These are phyloP conservation scores for Phytopythium vexans DNA, from an alignment of 352 stramenopile genomes.

Conservation along the genomic window DNA sequence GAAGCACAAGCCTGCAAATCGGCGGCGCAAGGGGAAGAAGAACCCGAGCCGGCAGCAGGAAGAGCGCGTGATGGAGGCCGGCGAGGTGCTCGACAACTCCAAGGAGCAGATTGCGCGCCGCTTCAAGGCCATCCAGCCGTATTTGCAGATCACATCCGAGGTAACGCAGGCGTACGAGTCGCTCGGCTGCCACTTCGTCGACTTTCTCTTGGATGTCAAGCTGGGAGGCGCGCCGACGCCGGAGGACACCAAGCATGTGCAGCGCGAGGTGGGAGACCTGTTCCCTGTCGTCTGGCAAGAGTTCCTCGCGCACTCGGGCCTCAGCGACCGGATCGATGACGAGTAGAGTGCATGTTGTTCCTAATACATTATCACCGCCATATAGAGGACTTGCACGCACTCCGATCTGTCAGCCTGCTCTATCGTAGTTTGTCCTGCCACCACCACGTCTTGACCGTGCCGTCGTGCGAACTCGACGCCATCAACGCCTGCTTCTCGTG, in stretches of 20 bases:
- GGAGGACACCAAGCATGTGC: constrained; percentile 23
- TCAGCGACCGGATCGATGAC: constrained; percentile 36
- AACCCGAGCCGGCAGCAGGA: background rate
- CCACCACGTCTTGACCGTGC: constrained; percentile 90
- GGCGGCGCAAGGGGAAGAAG: background rate
- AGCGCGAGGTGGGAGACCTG: constrained; percentile 50
- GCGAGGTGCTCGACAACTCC: constrained; percentile 14
- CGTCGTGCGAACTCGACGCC: constrained; percentile 82
- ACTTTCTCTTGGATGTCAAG: constrained; percentile 44
- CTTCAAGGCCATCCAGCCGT: constrained; percentile 52
- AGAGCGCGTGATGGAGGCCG: constrained; percentile 6
- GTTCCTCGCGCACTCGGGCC: constrained; percentile 48
- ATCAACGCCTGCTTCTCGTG: constrained; percentile 85
- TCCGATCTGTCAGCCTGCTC: background rate
- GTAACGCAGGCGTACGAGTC: constrained; percentile 32
- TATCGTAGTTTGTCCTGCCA: constrained; percentile 71
- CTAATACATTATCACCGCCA: constrained; percentile 20
- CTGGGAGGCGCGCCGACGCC: constrained; percentile 19
- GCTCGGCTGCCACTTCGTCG: constrained; percentile 62
- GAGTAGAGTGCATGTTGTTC: constrained; percentile 4
- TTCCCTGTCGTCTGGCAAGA: constrained; percentile 74
- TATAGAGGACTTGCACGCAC: background rate
- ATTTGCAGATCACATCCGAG: constrained; percentile 43
- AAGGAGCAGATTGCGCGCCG: constrained; percentile 40
- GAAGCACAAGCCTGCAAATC: constrained; percentile 15